A percentile compares a stretch with the other conserved stretches of the same genome.
Conservation (phyloP, 2,329 filamentous ascomycete genomes). For the Cercospora sesami region DNA sequence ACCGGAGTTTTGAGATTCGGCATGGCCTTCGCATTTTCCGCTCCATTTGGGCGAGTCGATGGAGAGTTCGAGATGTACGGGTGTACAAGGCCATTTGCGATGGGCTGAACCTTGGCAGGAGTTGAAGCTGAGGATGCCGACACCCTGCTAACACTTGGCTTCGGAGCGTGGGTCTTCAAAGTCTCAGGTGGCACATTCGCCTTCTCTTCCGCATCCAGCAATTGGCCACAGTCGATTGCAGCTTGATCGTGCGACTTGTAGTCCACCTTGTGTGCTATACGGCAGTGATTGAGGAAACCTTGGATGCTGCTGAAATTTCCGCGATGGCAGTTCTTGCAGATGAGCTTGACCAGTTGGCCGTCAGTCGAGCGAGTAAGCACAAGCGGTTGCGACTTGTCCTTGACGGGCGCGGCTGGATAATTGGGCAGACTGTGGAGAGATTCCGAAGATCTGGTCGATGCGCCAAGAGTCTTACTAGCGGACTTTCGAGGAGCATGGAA, state of each 20-base stretch:
- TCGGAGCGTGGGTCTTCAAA: constrained; percentile 24
- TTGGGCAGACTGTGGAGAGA: constrained; percentile 54
- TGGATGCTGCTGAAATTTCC: constrained; percentile 95
- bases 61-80: constrained; percentile 33
- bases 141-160: constrained; percentile 20
- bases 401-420: constrained; percentile 72
- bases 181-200: constrained; percentile 36
- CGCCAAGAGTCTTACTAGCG: constrained; percentile 56
- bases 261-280: constrained; percentile 88
- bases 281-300: constrained; percentile 99
- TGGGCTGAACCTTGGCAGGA: constrained; percentile 23
- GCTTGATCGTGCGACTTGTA: constrained; percentile 97
- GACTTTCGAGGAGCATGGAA: constrained; percentile 48
- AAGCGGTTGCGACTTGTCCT: constrained; percentile 70
- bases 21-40: constrained; percentile 21
- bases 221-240: constrained; percentile 80
- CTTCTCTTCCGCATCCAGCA: constrained; percentile 68
- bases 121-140: constrained; percentile 23
- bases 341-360: constrained; percentile 81
- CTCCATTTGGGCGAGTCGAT: constrained; percentile 20
- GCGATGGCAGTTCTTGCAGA: constrained; percentile 81
- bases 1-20: constrained; percentile 9
- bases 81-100: constrained; percentile 31
- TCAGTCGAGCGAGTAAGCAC: constrained; percentile 80
- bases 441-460: constrained; percentile 61